Evolutionary conservation across 2,329 filamentous ascomycete genomes (phyloP).

Genomic region (Drechslera avenae): DNA sequence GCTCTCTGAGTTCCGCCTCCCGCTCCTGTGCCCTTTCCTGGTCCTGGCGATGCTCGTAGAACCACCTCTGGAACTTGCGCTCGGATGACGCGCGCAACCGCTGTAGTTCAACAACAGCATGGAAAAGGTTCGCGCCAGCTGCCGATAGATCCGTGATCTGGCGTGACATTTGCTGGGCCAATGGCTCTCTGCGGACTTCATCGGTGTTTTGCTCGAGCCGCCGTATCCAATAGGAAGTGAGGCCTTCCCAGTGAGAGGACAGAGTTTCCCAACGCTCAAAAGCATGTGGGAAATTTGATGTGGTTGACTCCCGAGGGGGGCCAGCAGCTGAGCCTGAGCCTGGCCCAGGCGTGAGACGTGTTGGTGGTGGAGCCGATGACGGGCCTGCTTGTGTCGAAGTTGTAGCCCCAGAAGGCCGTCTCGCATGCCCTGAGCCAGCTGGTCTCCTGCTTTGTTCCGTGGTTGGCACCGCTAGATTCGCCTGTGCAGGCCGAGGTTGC

Average conservation of each 20-base stretch:
- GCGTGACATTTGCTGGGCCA: slow-evolving; percentile 85
- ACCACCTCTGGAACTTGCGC: slow-evolving; percentile 98
- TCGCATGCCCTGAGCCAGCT: slow-evolving; percentile 37
- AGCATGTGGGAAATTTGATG: slow-evolving; percentile 86
- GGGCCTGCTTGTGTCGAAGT: slow-evolving; percentile 41
- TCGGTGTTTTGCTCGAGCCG: slow-evolving; percentile 88
- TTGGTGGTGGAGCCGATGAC: slow-evolving; percentile 39
- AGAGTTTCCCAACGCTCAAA: slow-evolving; percentile 98
- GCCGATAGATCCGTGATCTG: slow-evolving; percentile 98
- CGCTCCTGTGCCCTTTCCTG: slow-evolving; percentile 84
- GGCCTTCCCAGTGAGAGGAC: slow-evolving; percentile 96
- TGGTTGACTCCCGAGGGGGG: slow-evolving; percentile 45
- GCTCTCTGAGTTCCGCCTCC: slow-evolving; percentile 73
- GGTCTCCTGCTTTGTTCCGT: slow-evolving; percentile 38
- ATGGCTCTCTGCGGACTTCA: slow-evolving; percentile 78
- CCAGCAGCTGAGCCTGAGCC: slow-evolving; percentile 31
- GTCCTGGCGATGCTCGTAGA: slow-evolving; percentile 90
- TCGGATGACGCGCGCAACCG: slow-evolving; percentile 92
- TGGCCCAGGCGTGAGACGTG: slow-evolving; percentile 32
- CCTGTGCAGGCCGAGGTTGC: slow-evolving; percentile 39
- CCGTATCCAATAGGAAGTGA: slow-evolving; percentile 97
- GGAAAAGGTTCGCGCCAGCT: slow-evolving; percentile 94
- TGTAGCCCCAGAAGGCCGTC: slow-evolving; percentile 40
- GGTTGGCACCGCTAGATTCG: slow-evolving; percentile 31
- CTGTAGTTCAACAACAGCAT: slow-evolving; percentile 95